These are phyloP conservation scores for Pseudotsuga menziesii DNA, from an alignment of 75 land plant genomes.

Conservation along the genomic window DNA sequence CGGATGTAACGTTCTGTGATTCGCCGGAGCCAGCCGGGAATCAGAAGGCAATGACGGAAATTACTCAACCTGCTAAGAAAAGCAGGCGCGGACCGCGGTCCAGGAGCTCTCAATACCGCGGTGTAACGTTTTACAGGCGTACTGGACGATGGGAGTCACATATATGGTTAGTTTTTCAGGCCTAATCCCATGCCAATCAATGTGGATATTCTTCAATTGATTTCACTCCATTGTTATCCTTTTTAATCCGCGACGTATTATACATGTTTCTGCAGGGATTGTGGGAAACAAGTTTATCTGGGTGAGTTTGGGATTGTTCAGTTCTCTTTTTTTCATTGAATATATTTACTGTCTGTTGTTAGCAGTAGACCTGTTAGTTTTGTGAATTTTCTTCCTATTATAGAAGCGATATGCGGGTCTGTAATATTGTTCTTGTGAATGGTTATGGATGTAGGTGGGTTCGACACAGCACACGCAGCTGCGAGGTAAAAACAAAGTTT, in stretches of 20 bases:
- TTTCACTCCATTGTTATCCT: too few relatives aligned
- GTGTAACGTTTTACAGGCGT: slow-evolving; percentile 86
- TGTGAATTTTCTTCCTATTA: too few relatives aligned
- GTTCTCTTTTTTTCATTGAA: too few relatives aligned
- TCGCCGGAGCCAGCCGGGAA: background rate
- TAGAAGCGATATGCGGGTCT: too few relatives aligned
- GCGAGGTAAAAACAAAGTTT: slow-evolving; percentile 48
- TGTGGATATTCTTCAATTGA: too few relatives aligned
- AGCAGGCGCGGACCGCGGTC: slow-evolving; percentile 87
- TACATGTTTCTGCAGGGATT: slow-evolving; percentile 51
- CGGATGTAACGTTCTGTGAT: background rate
- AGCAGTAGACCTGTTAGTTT: too few relatives aligned
- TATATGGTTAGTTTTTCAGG: slow-evolving; percentile 50
- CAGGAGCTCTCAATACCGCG: slow-evolving; percentile 86
- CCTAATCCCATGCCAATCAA: too few relatives aligned
- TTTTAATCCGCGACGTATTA: too few relatives aligned
- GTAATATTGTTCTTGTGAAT: too few relatives aligned
- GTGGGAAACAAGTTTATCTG: slow-evolving; percentile 80
- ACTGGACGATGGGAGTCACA: slow-evolving; percentile 98
- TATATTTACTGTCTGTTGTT: too few relatives aligned
- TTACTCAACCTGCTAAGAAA: slow-evolving; percentile 42
- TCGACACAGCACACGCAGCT: slow-evolving; percentile 88
- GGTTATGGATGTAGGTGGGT: slow-evolving; percentile 50
- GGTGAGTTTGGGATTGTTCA: slow-evolving; percentile 27
- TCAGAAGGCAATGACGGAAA: background rate